Conservation (phyloP, 805 yeast species). For the Saccharomycopsis fermentans region DNA sequence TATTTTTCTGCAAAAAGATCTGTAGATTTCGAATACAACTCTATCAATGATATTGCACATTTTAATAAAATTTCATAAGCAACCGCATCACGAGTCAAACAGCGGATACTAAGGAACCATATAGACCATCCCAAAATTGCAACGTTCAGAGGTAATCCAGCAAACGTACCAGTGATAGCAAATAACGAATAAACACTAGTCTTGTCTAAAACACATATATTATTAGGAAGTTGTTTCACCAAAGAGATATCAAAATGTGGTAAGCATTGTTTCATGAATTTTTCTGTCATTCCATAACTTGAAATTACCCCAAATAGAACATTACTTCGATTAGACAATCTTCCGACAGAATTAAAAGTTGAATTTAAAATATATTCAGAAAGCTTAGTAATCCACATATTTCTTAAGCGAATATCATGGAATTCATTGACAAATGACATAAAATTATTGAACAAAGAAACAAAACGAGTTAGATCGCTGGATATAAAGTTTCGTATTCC, state of each 20-base stretch:
- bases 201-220: neutral
- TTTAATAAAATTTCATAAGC: neutral
- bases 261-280: neutral
- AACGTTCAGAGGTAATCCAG: neutral
- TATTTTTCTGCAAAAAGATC: neutral
- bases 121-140: neutral
- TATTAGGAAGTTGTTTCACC: neutral
- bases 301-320: constrained; percentile 41
- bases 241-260: neutral
- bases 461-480: constrained; percentile 34
- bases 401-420: constrained; percentile 32
- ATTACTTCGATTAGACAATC: constrained; percentile 40
- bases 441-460: constrained; percentile 37
- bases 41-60: neutral
- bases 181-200: neutral
- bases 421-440: constrained; percentile 33
- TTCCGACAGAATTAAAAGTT: constrained; percentile 34
- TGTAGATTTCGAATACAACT: neutral
- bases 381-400: constrained; percentile 41
- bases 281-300: neutral
- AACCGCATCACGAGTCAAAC: neutral
- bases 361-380: constrained; percentile 37
- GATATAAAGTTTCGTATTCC: constrained; percentile 25
- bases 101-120: neutral
- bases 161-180: neutral